These are phyloP conservation scores for Mortierella sp. DNA, from an alignment of 371 early-diverging fungal species.

Conservation along the genomic window DNA sequence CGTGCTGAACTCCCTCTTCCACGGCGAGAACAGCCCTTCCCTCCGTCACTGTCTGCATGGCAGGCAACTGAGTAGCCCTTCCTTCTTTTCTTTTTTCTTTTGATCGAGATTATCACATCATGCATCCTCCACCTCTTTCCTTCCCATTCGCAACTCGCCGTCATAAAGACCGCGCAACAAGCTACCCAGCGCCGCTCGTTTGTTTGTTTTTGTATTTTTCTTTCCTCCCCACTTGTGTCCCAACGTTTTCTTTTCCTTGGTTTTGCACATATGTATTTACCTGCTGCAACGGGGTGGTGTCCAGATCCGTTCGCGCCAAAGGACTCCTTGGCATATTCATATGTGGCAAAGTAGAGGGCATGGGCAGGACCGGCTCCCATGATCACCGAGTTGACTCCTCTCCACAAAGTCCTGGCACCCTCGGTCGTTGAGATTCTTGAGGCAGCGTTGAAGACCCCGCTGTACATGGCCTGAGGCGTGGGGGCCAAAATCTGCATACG, in stretches of 20 bases:
- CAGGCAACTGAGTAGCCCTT: background rate
- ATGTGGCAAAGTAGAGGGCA: conserved; percentile 95
- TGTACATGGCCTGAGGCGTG: conserved; percentile 72
- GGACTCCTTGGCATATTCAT: conserved; percentile 88
- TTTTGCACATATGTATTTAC: conserved; percentile 48
- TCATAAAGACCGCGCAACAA: background rate
- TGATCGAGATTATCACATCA: conserved; percentile 8
- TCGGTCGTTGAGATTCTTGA: conserved; percentile 77
- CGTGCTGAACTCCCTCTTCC: background rate
- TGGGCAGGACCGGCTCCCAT: conserved; percentile 97
- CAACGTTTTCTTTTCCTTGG: background rate
- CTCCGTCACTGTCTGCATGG: background rate
- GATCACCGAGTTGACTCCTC: conserved; percentile 92
- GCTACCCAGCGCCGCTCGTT: background rate
- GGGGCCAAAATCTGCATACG: conserved; percentile 88
- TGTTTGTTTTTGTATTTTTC: background rate
- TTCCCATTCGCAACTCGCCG: background rate
- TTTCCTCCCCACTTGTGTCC: background rate
- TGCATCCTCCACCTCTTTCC: background rate
- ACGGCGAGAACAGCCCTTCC: background rate
- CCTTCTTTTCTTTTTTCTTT: background rate
- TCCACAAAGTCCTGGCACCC: conserved; percentile 87
- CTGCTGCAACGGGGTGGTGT: conserved; percentile 75
- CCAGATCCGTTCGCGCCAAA: conserved; percentile 71
- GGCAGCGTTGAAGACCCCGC: conserved; percentile 74